Base-by-base conservation (phyloP, 306 rosid genomes). In the Geum urbanum region DNA sequence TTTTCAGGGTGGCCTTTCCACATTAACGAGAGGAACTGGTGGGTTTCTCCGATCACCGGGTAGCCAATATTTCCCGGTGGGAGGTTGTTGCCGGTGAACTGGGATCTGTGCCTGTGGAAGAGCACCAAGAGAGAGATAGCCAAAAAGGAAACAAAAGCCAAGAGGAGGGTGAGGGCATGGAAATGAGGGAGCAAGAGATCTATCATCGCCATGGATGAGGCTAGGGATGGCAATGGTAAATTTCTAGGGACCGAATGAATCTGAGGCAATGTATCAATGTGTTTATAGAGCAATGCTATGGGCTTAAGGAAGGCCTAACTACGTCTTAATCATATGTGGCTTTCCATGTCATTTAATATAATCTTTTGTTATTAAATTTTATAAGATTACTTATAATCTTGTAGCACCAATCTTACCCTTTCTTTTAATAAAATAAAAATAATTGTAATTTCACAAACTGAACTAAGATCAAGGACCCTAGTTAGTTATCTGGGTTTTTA, bases 31-130 rank as follows among this genome's bases (percentile, higher is more conserved):
- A 81, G 24, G 79, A 86, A 58, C 44, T 75, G 82, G 49, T 66
- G 66, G 24, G 77, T 75, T 69, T 86, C 91, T 6, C 85, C 86
- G 24, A 82, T 46, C 41, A 84, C 8, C 1, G 88, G 86, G 80
- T 76, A 86, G 7, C 91, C 91, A 5, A 80, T 32, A 16, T 58
- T 79, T 48, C 88, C 87, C 3, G 79, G 91, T 9, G 91, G 91
- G 7, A 82, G 74, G 58, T 15, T 77, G 71, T 70, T 70, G 16
- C 10, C 44, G 70, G 20, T 9, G 65, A 56, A 56, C 15, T 56
- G 61, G 39, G 61, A 22, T 56, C n/a, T 56, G 8, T 56, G 40
- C 40, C 40, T 53, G 60, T 54, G 19, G 37, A 54, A 54, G 60
- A 54, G 60, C 2, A 54, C 13, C 60, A 54, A 9, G 35, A 54